Percentiles rank a stretch among this genome's conserved stretches.
phyloP scores from a whole-genome alignment of 129 eudicot species.

The Kitagawia praeruptora region DNA sequence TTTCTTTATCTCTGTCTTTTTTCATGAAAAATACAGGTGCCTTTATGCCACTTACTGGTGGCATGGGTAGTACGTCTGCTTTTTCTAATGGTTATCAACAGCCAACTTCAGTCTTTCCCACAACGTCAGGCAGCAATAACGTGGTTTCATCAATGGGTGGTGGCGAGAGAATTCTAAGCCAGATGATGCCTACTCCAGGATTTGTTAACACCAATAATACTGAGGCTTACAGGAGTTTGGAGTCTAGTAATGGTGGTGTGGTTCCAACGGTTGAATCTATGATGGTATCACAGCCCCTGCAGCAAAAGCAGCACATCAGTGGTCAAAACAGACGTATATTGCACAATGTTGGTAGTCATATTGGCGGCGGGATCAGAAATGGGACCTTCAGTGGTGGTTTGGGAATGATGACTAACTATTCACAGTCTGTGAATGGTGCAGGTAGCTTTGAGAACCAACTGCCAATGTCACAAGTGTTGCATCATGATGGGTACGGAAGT shows the following conservation, averaged over 20 bases:
- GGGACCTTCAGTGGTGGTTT: slow-evolving; percentile 58
- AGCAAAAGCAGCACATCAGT: slow-evolving; percentile 60
- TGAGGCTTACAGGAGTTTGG: slow-evolving; percentile 43
- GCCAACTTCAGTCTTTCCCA: slow-evolving; percentile 37
- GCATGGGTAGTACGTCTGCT: slow-evolving; percentile 36
- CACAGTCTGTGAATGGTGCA: slow-evolving; percentile 49
- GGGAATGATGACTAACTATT: slow-evolving; percentile 46
- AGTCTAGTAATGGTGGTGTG: slow-evolving; percentile 41
- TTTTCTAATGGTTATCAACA: slow-evolving; percentile 63
- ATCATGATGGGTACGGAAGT: slow-evolving; percentile 63
- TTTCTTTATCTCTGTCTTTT: background rate
- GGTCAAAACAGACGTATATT: slow-evolving; percentile 71
- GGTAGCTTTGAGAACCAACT: slow-evolving; percentile 56
- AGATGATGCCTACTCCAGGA: slow-evolving; percentile 98
- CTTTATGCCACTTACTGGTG: slow-evolving; percentile 45
- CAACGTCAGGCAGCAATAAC: slow-evolving; percentile 41
- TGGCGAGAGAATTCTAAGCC: slow-evolving; percentile 66
- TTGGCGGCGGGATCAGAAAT: slow-evolving; percentile 67
- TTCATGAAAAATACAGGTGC: slow-evolving; percentile 27
- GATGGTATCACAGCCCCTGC: slow-evolving; percentile 48
- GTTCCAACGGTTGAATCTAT: slow-evolving; percentile 52
- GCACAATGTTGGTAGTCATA: slow-evolving; percentile 72
- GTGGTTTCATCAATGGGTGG: slow-evolving; percentile 37
- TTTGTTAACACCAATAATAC: slow-evolving; percentile 36
- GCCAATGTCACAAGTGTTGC: slow-evolving; percentile 39